Evolutionary conservation across 805 yeast species (phyloP), one percentile per base, ranked within the genome.

Genomic region (Ogataea henricii): DNA sequence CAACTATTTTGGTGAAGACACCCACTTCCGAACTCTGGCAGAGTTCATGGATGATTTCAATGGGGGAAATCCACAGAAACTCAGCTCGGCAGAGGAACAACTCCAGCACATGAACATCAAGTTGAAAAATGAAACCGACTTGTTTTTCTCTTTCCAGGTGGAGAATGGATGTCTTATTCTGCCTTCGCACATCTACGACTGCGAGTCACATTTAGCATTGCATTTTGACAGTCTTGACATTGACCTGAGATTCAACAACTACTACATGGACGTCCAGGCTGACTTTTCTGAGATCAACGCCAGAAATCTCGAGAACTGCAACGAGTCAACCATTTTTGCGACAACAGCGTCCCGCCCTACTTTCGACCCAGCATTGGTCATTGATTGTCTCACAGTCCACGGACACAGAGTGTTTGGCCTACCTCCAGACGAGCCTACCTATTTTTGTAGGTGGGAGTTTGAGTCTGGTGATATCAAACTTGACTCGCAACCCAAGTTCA

Each of bases 401-500:
- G 95, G 96, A 1, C 96, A 92, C 64, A 74, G 98, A 59, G 82
- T 91, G 83, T 89, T 89, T 70, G 99, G 99, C 0, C 63, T 89
- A 2, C 96, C 96, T 0, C 97, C 97, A 0, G 71, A 74, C 6
- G 96, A 89, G 61, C 89, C 92, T 0, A 89, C 97, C 0, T 94
- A 88, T 62, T 82, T 79, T 53, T 90, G 97, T 59, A 84, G 87
- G 50, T 94, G 99, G 99, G 91, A 86, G 49, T 81, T 94, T 55
- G 79, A 77, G 22, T 61, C 85, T 1, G 96, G 91, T 8, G 71
- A 70, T 4, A 67, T 90, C 4, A 47, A 56, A 1, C 65, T 88
- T 10, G 75, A 81, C 47, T 78, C 87, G 1, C 67, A 74, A 8
- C 70, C 82, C 0, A 48, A 57, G 3, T 74, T 81, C 48, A 20